Conservation (phyloP, 2,329 filamentous ascomycete genomes). For the Exophiala sideris region DNA sequence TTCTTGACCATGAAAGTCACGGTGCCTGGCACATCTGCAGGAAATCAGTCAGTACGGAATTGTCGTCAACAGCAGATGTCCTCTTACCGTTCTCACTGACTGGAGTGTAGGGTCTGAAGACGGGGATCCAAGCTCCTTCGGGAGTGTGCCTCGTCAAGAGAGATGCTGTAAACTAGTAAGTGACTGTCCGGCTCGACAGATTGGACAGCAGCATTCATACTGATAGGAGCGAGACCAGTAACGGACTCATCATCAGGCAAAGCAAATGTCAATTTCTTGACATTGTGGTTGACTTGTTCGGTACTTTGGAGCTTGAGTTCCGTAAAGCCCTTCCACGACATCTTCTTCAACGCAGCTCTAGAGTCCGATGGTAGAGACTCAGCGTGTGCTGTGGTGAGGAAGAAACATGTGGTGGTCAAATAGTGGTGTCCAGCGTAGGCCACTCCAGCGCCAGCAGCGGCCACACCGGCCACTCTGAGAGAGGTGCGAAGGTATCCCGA, state of each 20-base stretch:
- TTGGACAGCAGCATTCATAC: constrained; percentile 9
- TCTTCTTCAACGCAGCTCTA: constrained; percentile 27
- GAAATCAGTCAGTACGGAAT: constrained; percentile 7
- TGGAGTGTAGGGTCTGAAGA: constrained; percentile 65
- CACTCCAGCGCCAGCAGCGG: constrained; percentile 14
- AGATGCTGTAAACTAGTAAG: constrained; percentile 41
- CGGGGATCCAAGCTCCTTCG: constrained; percentile 55
- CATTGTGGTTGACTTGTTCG: constrained; percentile 57
- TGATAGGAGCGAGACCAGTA: constrained; percentile 44
- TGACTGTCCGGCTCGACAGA: neutral
- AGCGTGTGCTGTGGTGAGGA: constrained; percentile 24
- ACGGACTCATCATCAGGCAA: constrained; percentile 47
- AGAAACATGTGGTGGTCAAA: constrained; percentile 20
- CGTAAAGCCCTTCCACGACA: constrained; percentile 38
- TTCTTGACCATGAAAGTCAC: constrained; percentile 66
- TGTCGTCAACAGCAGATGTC: neutral
- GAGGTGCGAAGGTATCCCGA: constrained; percentile 17
- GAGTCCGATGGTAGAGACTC: constrained; percentile 28
- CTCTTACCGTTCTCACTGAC: constrained; percentile 51
- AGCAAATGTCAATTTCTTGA: constrained; percentile 56
- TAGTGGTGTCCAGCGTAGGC: constrained; percentile 22
- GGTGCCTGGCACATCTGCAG: constrained; percentile 53
- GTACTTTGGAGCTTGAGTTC: constrained; percentile 51
- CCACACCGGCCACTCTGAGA: constrained; percentile 11
- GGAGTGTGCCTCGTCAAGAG: constrained; percentile 61